Conservation (phyloP, 805 yeast species). For the Candida dajiaensis region DNA sequence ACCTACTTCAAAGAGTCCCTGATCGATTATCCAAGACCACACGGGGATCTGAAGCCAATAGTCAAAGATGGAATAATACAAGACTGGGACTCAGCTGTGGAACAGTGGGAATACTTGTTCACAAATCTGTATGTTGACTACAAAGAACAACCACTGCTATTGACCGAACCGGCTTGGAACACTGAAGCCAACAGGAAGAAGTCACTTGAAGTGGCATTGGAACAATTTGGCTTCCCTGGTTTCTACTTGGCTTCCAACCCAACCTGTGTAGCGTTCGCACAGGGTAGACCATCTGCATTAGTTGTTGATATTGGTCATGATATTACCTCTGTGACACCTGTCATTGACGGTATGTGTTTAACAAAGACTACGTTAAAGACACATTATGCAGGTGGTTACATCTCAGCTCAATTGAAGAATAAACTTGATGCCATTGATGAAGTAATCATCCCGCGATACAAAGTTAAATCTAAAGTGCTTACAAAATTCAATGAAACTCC, state of each 20-base stretch:
- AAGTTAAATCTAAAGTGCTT: constrained; percentile 39
- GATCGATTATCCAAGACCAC: constrained; percentile 45
- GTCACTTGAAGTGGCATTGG: constrained; percentile 68
- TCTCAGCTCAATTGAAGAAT: constrained; percentile 48
- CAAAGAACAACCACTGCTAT: constrained; percentile 64
- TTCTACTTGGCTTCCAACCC: constrained; percentile 76
- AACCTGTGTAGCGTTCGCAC: constrained; percentile 83
- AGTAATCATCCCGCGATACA: constrained; percentile 40
- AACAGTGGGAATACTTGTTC: constrained; percentile 63
- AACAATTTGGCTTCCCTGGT: constrained; percentile 68
- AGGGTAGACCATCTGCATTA: constrained; percentile 81
- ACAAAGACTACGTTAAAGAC: constrained; percentile 67
- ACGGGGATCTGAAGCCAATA: constrained; percentile 49
- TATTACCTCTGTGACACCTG: constrained; percentile 69
- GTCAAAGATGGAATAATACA: constrained; percentile 53
- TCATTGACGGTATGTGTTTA: constrained; percentile 74
- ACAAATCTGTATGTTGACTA: constrained; percentile 46
- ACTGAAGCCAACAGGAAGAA: constrained; percentile 57
- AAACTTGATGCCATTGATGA: constrained; percentile 30
- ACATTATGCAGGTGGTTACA: constrained; percentile 63
- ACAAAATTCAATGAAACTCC: constrained; percentile 29
- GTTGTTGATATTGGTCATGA: constrained; percentile 87
- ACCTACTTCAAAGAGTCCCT: constrained; percentile 34
- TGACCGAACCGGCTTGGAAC: constrained; percentile 90
- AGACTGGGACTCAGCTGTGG: constrained; percentile 85